Evolutionary conservation across 768 basidiomycete genomes (phyloP), one percentile per base, ranked within the genome.

Genomic region (Hebeloma cylindrosporum): DNA sequence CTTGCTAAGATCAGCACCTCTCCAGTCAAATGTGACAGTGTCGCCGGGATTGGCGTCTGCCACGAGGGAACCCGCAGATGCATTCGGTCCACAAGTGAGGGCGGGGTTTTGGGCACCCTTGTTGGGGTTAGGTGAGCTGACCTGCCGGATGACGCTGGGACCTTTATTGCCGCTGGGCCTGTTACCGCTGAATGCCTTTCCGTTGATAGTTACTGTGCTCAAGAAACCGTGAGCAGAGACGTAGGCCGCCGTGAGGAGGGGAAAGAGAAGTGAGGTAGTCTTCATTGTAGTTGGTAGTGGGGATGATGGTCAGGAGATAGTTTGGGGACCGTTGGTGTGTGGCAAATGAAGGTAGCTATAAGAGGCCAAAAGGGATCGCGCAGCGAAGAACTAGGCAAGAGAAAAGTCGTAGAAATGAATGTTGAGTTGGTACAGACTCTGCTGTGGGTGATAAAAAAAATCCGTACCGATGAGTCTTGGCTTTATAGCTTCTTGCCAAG

Each of bases 21-120:
- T 60, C 85, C 85, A 88, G 48, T 71, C 61, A 52, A 87, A 77
- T 5, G 68, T 63, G 9, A 87, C 44, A 1, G 50, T 47, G 59
- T 78, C 79, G 6, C 82, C 84, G 1, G 85, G 80, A 45, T 79
- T 80, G 14, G 77, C 83, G 32, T 72, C 54, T 3, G 73, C 80
- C 35, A 78, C 70, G 26, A 76, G 64, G 4, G 70, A 48, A 0
- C 80, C 85, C 1, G 68, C 60, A 36, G 70, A 63, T 3, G 82
- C 77, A 25, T 71, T 63, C 14, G 69, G 64, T 8, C 86, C 86
- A 51, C 86, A 88, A 61, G 77, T 83, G 8, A 85, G 37, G 40
- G 67, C 70, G 2, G 73, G 54, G 54, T 85, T 85, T 27, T 43
- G 63, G 14, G 82, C 74, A 28, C 80, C 80, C 61, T 86, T 70